Conservation (phyloP, 2,329 filamentous ascomycete genomes). For the Mycosphaerella sp. region DNA sequence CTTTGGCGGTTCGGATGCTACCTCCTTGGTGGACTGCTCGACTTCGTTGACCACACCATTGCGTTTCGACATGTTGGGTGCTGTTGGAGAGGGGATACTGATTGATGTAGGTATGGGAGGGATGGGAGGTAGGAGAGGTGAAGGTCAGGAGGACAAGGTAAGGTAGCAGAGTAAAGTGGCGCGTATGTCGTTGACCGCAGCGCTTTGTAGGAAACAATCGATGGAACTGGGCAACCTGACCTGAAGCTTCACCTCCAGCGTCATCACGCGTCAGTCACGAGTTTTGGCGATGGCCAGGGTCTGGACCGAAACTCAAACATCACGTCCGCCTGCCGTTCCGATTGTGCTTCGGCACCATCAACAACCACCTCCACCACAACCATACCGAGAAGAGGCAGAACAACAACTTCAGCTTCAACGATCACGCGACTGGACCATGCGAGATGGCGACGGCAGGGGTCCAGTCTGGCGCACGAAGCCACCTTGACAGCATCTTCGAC, state of each 20-base stretch:
- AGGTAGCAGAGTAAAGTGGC: too few species aligned
- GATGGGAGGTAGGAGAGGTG: background rate
- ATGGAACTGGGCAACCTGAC: background rate
- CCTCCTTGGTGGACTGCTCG: conserved; percentile 39
- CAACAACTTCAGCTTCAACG: background rate
- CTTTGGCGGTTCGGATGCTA: conserved; percentile 42
- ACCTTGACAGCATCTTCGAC: conserved; percentile 28
- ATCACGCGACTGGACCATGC: conserved; percentile 3
- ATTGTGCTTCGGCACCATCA: too few species aligned
- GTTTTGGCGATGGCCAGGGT: background rate
- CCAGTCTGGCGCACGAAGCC: conserved; percentile 4
- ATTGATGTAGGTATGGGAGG: background rate
- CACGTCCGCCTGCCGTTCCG: background rate
- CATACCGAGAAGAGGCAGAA: too few species aligned
- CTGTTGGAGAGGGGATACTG: background rate
- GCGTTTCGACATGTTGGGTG: conserved; percentile 57
- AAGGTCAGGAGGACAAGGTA: too few species aligned
- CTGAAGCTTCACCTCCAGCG: background rate
- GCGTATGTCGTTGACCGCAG: background rate
- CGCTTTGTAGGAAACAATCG: background rate
- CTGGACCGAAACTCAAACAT: conserved; percentile 6
- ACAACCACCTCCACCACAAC: too few species aligned
- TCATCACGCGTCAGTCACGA: background rate
- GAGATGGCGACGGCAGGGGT: conserved; percentile 14
- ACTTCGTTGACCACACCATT: conserved; percentile 48